Base-by-base conservation (phyloP, 768 basidiomycete species). In the Kwoniella dendrophila region DNA sequence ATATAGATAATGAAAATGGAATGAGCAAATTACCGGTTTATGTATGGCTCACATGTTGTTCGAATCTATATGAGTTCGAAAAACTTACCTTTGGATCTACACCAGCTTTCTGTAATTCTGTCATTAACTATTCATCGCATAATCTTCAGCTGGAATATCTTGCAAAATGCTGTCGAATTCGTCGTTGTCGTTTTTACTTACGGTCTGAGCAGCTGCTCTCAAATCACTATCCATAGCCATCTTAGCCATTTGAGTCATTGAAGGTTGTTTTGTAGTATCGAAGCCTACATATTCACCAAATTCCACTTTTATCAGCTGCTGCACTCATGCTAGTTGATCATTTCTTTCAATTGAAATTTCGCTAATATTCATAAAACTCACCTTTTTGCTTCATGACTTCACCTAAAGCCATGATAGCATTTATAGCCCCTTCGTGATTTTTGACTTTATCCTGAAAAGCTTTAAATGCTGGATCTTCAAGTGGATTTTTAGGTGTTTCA, bases 151-250 rank as follows among this genome's bases (percentile, higher is more conserved):
- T 43, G 32, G n/a, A 20, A 40, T 8, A 22, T n/a, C 16, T 3
- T 7, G 26, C 5, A 41, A 11, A 22, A n/a, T 14, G 4, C n/a
- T n/a, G n/a, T n/a, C n/a, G n/a, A n/a, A n/a, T n/a, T n/a, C n/a
- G n/a, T n/a, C n/a, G n/a, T n/a, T n/a, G n/a, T n/a, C n/a, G n/a
- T n/a, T n/a, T n/a, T n/a, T n/a, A 63, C 71, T 49, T 47, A 72
- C 71, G 34, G 62, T 73, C 43, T 49, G 57, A 8, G 66, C 67
- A 0, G 74, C 74, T 26, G 52, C 59, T 33, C 74, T 51, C 56
- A 76, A 59, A 30, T 76, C 72, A 43, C 61, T 69, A 38, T 76
- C 72, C 66, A 72, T 66, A 8, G 63, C 68, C 49, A 75, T 62
- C 51, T 70, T 68, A 26, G 69, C 59, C 66, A 76, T 71, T 54